These are phyloP conservation scores for Gentiana dahurica DNA, from an alignment of 257 asterid genomes.

Conservation along the genomic window DNA sequence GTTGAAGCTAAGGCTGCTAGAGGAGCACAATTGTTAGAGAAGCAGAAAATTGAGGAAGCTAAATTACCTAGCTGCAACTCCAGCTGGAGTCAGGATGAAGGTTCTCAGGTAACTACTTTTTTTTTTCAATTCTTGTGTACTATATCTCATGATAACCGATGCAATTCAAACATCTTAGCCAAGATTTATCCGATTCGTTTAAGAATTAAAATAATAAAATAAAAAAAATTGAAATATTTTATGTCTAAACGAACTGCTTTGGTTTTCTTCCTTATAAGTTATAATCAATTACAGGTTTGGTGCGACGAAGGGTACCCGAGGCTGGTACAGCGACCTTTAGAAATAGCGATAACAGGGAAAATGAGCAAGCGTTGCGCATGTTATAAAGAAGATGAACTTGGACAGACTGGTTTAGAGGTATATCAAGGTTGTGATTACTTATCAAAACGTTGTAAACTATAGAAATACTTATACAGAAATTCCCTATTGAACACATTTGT, in stretches of 20 bases:
- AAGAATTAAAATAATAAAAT: too few species aligned
- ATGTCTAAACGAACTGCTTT: too few species aligned
- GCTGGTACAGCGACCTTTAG: conserved; percentile 71
- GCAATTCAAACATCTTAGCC: too few species aligned
- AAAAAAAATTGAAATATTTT: too few species aligned
- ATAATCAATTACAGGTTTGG: conserved; percentile 54
- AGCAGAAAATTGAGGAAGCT: conserved; percentile 78
- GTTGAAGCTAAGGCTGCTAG: conserved; percentile 88
- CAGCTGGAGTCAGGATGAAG: conserved; percentile 87
- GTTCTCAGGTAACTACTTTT: conserved; percentile 59
- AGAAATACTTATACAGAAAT: conserved; percentile 4
- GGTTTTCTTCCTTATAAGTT: conserved; percentile 9
- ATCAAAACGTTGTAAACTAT: conserved; percentile 42
- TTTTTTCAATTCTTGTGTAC: neutral
- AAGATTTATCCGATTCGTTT: too few species aligned
- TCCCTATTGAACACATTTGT: too few species aligned
- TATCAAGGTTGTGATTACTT: conserved; percentile 61
- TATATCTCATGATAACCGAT: too few species aligned
- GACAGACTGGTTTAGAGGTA: conserved; percentile 53
- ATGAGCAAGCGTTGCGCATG: conserved; percentile 88
- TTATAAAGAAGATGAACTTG: conserved; percentile 62
- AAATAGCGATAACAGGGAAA: conserved; percentile 82
- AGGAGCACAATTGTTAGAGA: conserved; percentile 84
- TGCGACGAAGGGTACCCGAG: conserved; percentile 94
- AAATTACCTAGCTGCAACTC: conserved; percentile 73